Evolutionary conservation across 1,139 yeast genomes (phyloP).

Genomic region (Pichia cactophila): DNA sequence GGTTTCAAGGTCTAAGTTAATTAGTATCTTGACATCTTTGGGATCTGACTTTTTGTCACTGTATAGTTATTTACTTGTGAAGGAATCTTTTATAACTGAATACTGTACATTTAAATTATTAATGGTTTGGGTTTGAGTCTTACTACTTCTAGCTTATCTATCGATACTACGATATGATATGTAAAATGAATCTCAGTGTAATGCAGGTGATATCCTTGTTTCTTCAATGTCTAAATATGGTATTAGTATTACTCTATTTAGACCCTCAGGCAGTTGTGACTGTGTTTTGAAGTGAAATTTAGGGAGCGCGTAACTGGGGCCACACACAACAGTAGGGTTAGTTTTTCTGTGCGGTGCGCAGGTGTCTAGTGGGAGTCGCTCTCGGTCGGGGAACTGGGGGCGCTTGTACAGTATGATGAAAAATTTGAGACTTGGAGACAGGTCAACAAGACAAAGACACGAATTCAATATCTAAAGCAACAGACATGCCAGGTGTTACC

Average conservation of each 20-base stretch:
- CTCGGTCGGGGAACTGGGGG: neutral
- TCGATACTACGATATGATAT: too few relatives aligned
- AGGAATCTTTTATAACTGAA: neutral
- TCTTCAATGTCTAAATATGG: neutral
- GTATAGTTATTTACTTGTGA: slow-evolving; percentile 6
- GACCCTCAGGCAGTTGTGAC: neutral
- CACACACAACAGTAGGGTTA: neutral
- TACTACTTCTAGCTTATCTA: too few relatives aligned
- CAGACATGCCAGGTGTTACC: slow-evolving; percentile 94
- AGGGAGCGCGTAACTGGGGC: neutral
- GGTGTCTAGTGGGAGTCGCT: neutral
- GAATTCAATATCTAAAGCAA: neutral
- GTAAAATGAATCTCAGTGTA: too few relatives aligned
- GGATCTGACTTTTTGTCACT: neutral
- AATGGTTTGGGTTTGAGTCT: neutral
- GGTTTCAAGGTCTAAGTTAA: slow-evolving; percentile 97
- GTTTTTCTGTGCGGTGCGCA: neutral
- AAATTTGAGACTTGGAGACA: neutral
- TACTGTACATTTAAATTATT: slow-evolving; percentile 3
- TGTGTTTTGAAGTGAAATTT: neutral
- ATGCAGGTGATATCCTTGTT: too few relatives aligned
- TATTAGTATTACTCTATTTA: neutral
- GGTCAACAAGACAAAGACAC: neutral
- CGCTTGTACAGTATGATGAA: neutral
- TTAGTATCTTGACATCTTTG: slow-evolving; percentile 3